phyloP scores from a whole-genome alignment of 108 stramenopile species.

The Fistulifera solaris region DNA sequence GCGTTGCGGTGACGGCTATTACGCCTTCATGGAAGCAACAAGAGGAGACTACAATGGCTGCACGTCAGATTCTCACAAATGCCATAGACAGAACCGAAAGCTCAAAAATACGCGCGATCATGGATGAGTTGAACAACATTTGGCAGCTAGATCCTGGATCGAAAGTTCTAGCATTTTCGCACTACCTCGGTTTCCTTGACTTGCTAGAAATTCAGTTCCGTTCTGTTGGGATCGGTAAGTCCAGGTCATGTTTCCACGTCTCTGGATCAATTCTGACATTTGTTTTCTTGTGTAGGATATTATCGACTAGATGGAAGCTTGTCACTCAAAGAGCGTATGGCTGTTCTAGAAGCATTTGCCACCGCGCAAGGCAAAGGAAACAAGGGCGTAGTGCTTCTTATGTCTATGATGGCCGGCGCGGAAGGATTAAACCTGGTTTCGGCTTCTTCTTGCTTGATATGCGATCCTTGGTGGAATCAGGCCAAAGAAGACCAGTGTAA shows the following conservation, averaged over 20 bases:
- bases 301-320: constrained; percentile 70
- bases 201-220: constrained; percentile 35
- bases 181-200: constrained; percentile 78
- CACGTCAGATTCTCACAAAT: constrained; percentile 49
- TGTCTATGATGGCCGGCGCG: constrained; percentile 77
- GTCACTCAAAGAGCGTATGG: constrained; percentile 53
- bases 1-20: background rate
- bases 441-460: constrained; percentile 65
- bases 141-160: constrained; percentile 64
- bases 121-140: constrained; percentile 54
- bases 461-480: constrained; percentile 85
- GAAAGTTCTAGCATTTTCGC: constrained; percentile 75
- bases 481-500: constrained; percentile 66
- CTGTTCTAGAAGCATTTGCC: constrained; percentile 57
- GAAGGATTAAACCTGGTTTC: constrained; percentile 73
- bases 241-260: too few species aligned
- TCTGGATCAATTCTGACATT: too few species aligned
- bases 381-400: constrained; percentile 61
- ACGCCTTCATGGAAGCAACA: constrained; percentile 1
- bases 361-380: constrained; percentile 3
- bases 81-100: constrained; percentile 35
- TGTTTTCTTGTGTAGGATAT: constrained; percentile 8
- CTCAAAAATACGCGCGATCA: constrained; percentile 63
- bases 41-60: constrained; percentile 14
- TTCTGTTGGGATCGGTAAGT: constrained; percentile 17